Evolutionary conservation across 768 basidiomycete genomes (phyloP), one percentile per base, ranked within the genome.

Genomic region (Tricholoma flavovirens): DNA sequence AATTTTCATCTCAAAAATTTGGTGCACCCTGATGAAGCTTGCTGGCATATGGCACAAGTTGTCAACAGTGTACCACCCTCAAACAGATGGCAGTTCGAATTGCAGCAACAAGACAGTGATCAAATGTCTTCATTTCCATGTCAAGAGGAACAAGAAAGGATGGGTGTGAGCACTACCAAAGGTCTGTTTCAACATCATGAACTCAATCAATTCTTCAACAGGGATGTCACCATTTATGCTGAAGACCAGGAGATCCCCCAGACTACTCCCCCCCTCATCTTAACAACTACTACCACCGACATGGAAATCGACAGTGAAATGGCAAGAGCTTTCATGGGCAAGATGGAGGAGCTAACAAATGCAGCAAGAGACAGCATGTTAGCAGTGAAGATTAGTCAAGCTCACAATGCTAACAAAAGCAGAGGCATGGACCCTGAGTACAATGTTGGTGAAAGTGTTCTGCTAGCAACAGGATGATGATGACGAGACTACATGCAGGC

Each of bases 81-180:
- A 78, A 49, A 76, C 72, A 0, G 70, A 77, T 55, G 74, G 75
- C 0, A 32, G 62, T 1, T 72, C 67, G 21, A 69, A 78, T 56
- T 53, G 64, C 0, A 67, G 66, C 0, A 75, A 76, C 59, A 70
- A 72, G 29, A 75, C 71, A 0, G 48, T 75, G 0, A 64, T 58
- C 26, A 73, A 76, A 50, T 49, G 40, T 0, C 42, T 75, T 0
- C 55, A 66, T 0, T 71, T 60, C 45, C 59, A 65, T 42, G 69
- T 74, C 0, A 64, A 67, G 5, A 21, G 55, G 0, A 66, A 72
- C 22, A 73, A 77, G 56, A 60, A 54, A 4, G 70, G 67, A 0
- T 78, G 73, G 76, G 59, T 63, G 0, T 14, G 21, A 0, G 60
- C 63, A 0, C 58, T 77, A 0, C 74, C 71, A 0, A 48, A 45